These are phyloP conservation scores for Adansonia gregorii DNA, from an alignment of 441 rosid genomes.

Conservation along the genomic window DNA sequence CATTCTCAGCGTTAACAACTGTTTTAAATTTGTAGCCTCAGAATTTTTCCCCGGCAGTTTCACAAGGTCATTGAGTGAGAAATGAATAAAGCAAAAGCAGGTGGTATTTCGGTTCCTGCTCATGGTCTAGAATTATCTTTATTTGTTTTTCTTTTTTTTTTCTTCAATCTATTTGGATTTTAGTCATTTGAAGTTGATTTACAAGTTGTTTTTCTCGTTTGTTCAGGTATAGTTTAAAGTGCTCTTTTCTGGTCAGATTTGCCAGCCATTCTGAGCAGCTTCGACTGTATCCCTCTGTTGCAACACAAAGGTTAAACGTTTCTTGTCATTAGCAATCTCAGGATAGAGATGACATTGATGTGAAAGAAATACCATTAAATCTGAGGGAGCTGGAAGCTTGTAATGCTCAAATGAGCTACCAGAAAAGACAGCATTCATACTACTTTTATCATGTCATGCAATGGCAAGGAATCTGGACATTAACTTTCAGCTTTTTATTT, in stretches of 20 bases:
- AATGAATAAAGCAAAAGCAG: constrained; percentile 34
- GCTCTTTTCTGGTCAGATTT: constrained; percentile 40
- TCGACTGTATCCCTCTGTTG: constrained; percentile 65
- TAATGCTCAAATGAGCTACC: neutral
- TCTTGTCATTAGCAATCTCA: constrained; percentile 22
- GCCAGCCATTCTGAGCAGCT: constrained; percentile 78
- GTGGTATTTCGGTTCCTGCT: constrained; percentile 5
- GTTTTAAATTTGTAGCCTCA: constrained; percentile 59
- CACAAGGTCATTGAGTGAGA: constrained; percentile 41
- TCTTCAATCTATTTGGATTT: neutral
- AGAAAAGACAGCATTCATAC: neutral
- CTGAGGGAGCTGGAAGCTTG: neutral
- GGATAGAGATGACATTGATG: constrained; percentile 5
- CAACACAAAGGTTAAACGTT: constrained; percentile 20
- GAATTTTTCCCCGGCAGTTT: constrained; percentile 79
- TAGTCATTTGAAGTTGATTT: constrained; percentile 10
- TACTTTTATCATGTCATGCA: too few relatives aligned
- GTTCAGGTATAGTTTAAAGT: constrained; percentile 34
- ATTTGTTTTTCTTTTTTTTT: neutral
- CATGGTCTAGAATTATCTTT: constrained; percentile 21
- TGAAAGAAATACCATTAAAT: neutral
- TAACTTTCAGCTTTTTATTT: neutral
- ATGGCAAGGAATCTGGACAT: neutral
- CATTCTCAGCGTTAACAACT: constrained; percentile 64
- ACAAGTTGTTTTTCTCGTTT: neutral